Evolutionary conservation across 2,329 filamentous ascomycete species (phyloP), one percentile per base, ranked within the genome.

Genomic region (Neodidymelliopsis sp.): DNA sequence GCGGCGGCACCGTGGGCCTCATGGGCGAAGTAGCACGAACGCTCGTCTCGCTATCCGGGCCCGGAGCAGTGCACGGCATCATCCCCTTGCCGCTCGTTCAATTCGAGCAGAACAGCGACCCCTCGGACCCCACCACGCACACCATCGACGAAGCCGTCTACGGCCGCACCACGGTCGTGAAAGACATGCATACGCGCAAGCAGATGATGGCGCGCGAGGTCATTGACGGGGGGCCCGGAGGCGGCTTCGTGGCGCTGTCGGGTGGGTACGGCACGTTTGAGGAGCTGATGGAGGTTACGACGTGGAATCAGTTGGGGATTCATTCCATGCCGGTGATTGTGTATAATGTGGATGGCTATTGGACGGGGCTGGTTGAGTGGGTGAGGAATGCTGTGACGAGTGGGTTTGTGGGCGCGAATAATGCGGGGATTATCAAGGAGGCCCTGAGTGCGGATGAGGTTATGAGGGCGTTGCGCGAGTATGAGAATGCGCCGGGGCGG

Each of bases 251-350:
- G 29, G 91, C 91, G 20, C 77, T 99, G 50, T 85, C 84, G 45
- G 93, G 93, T 31, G 94, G 94, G 0, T 99, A 93, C 73, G 94
- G 94, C 15, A 99, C 94, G 2, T 82, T 97, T 70, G 94, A 99
- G 77, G 94, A 99, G 80, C 81, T 99, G 69, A 91, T 96, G 74
- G 90, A 95, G 77, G 85, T 90, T 2, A 86, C 86, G 19, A 95
- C 90, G 9, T 99, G 94, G 92, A 97, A 97, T 74, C 94, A 97
- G 77, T 77, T 99, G 38, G 93, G 94, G 1, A 97, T 99, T 59
- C 94, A 97, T 75, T 89, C 88, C 3, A 72, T 71, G 69, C 69
- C 69, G 1, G 86, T 97, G 34, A 86, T 93, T 43, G 77, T 97
- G 37, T 84, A 90, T 60, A 97, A 97, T 72, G 81, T 97, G 19